Conservation (phyloP, 139 green algal species). For the Ettlia oleoabundans region DNA sequence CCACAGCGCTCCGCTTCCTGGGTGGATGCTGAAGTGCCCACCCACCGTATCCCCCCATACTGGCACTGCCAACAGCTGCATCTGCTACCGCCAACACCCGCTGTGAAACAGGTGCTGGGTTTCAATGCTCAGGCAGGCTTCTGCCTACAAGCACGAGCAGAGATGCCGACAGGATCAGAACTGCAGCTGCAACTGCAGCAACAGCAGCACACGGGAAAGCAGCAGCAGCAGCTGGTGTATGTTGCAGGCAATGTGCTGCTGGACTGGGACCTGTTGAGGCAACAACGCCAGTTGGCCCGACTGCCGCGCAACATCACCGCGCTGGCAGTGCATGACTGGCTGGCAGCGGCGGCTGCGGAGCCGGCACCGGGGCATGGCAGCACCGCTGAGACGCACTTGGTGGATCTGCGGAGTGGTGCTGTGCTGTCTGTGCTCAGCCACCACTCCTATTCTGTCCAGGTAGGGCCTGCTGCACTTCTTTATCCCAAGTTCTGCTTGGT, state of each 20-base stretch:
- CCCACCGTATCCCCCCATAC: slow-evolving; percentile 1
- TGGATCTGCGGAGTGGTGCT: neutral
- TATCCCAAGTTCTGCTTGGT: neutral
- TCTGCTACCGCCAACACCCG: neutral
- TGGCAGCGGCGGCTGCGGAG: neutral
- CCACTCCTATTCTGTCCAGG: slow-evolving; percentile 19
- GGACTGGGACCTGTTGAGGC: neutral
- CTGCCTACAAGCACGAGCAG: too few relatives aligned
- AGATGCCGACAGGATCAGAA: too few relatives aligned
- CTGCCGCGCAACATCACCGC: slow-evolving; percentile 15
- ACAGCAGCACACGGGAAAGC: neutral
- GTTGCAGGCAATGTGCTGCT: slow-evolving; percentile 31
- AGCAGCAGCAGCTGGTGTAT: slow-evolving; percentile 5
- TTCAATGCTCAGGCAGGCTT: slow-evolving; percentile 6
- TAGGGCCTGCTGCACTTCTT: neutral
- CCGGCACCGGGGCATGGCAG: neutral
- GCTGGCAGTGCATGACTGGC: neutral
- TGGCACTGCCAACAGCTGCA: slow-evolving; percentile 1
- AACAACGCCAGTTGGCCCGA: slow-evolving; percentile 5
- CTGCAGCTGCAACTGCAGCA: too few relatives aligned
- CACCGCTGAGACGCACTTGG: slow-evolving; percentile 2
- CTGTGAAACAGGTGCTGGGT: slow-evolving; percentile 2
- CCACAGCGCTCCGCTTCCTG: slow-evolving; percentile 1
- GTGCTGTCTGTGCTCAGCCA: slow-evolving; percentile 4
- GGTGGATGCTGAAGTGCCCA: slow-evolving; percentile 6